These are phyloP conservation scores for Cryptosporidium andersoni DNA, from an alignment of 169 alveolate genomes.

Conservation along the genomic window DNA sequence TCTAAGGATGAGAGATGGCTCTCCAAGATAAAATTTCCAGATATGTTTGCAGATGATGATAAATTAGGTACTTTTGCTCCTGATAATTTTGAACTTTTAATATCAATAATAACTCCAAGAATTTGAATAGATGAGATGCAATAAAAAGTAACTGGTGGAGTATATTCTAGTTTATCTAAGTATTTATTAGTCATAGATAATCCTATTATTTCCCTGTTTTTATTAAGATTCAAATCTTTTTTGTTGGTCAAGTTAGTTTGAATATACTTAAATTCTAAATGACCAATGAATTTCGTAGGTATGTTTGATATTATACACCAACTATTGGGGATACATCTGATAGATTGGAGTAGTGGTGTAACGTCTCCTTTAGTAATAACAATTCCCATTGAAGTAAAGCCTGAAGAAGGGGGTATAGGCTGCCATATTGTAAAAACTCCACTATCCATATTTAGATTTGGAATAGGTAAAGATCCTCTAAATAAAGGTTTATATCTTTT, in stretches of 20 bases:
- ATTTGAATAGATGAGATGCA: neutral
- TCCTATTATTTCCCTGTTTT: too few species aligned
- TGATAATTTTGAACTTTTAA: neutral
- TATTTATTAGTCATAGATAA: neutral
- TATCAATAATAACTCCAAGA: slow-evolving; percentile 35
- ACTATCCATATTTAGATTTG: slow-evolving; percentile 13
- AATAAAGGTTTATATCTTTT: slow-evolving; percentile 51
- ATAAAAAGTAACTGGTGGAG: slow-evolving; percentile 32
- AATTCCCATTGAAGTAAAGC: slow-evolving; percentile 30
- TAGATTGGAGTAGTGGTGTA: neutral
- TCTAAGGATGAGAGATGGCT: slow-evolving; percentile 9
- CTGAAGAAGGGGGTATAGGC: slow-evolving; percentile 46
- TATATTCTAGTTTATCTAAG: neutral
- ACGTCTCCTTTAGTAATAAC: slow-evolving; percentile 42
- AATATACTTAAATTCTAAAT: neutral
- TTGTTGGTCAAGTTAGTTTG: neutral
- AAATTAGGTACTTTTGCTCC: too few species aligned
- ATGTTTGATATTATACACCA: slow-evolving; percentile 50
- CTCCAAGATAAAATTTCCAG: slow-evolving; percentile 33
- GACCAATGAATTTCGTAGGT: slow-evolving; percentile 26
- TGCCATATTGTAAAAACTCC: slow-evolving; percentile 54
- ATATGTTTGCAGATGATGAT: neutral
- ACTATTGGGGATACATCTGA: slow-evolving; percentile 50
- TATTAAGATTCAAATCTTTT: neutral
- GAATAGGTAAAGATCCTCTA: slow-evolving; percentile 37